phyloP scores from a whole-genome alignment of 768 basidiomycete species.

The Boletus tylopilopsis region DNA sequence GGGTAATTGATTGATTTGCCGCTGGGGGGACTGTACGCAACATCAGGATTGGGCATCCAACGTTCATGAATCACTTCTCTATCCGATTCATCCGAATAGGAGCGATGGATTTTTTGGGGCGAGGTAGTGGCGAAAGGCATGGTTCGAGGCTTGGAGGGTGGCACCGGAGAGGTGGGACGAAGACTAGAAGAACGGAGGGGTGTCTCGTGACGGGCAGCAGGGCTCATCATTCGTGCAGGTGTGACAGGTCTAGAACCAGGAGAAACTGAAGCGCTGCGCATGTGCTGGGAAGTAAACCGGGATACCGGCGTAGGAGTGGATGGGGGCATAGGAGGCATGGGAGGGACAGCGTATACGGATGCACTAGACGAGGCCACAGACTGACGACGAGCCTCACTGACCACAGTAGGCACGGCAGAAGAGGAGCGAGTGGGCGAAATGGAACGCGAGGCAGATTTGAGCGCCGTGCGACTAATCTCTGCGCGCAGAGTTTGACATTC shows the following conservation, averaged over 20 bases:
- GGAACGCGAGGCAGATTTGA: slow-evolving; percentile 27
- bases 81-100: slow-evolving; percentile 63
- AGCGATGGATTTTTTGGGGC: slow-evolving; percentile 56
- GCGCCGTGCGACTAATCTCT: slow-evolving; percentile 55
- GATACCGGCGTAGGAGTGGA: slow-evolving; percentile 46
- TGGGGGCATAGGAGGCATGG: slow-evolving; percentile 40
- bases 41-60: slow-evolving; percentile 54
- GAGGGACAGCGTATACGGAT: slow-evolving; percentile 31
- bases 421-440: slow-evolving; percentile 24
- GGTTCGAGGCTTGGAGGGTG: slow-evolving; percentile 43
- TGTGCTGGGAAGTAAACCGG: slow-evolving; percentile 51
- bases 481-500: slow-evolving; percentile 65
- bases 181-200: slow-evolving; percentile 28
- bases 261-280: slow-evolving; percentile 52
- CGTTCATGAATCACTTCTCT: slow-evolving; percentile 55
- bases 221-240: slow-evolving; percentile 28
- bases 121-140: slow-evolving; percentile 45
- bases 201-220: slow-evolving; percentile 28
- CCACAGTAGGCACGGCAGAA: slow-evolving; percentile 24
- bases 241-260: slow-evolving; percentile 33
- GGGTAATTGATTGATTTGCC: slow-evolving; percentile 29
- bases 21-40: slow-evolving; percentile 36
- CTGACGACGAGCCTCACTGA: slow-evolving; percentile 28
- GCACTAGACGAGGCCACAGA: slow-evolving; percentile 30
- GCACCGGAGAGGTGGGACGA: slow-evolving; percentile 29